Evolutionary conservation across 2,329 filamentous ascomycete species (phyloP), one percentile per base, ranked within the genome.

Genomic region (Helotiales sp.): DNA sequence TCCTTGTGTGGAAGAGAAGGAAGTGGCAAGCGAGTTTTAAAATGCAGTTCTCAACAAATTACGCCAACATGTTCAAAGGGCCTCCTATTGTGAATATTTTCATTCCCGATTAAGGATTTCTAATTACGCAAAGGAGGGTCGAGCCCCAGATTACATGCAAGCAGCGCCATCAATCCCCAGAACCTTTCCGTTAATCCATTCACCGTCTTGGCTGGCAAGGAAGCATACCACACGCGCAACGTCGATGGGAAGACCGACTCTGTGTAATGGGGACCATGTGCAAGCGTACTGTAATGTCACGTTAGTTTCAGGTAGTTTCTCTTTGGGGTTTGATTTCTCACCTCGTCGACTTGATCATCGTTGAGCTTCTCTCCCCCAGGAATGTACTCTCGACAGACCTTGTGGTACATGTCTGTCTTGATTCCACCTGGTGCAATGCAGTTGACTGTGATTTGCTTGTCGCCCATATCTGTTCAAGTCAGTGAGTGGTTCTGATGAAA

Each of bases 371-470:
- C 84, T 50, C 86, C 86, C 64, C 79, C 79, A 47, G 86, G 86
- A 70, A 89, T 88, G 79, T 89, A 89, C 79, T 89, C 86, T 69
- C 85, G 82, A 81, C 87, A 89, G 52, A 89, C 87, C 78, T 80
- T 81, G 61, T 91, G 88, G 87, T 89, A 91, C 88, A 91, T 91
- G 0, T 82, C 80, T 0, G 88, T 91, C 1, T 85, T 87, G 1
- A 91, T 87, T 62, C 91, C 89, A 0, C 90, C 89, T 0, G 89
- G 89, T 0, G 87, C 89, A 72, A 91, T 91, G 0, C 86, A 85
- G 72, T 92, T 92, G 32, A 86, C 88, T 0, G 87, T 90, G 75
- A 92, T 91, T 67, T 87, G 82, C 75, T 91, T 84, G 61, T 79
- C 78, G 0, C 88, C 89, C 63, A 84, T 84, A 79, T 89, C 71